Evolutionary conservation across 2,329 filamentous ascomycete species (phyloP).

Genomic region (Xylaria sp.): DNA sequence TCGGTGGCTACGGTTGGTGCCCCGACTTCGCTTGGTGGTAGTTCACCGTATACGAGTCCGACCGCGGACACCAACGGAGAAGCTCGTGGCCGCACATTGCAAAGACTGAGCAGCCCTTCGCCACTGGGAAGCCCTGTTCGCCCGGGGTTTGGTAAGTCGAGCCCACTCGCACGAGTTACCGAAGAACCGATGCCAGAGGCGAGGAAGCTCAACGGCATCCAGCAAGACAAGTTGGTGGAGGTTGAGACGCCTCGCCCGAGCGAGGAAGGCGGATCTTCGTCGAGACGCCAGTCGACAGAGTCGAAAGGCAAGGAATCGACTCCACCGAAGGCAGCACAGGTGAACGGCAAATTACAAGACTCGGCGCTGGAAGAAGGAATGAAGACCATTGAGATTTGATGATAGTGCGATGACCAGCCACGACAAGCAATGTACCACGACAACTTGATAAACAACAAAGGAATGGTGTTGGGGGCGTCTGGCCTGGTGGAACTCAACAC

Average conservation of each 20-base stretch:
- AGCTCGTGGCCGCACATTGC: constrained; percentile 70
- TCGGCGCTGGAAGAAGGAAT: constrained; percentile 53
- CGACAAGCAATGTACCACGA: constrained; percentile 33
- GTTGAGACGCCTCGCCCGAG: constrained; percentile 57
- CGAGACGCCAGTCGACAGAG: constrained; percentile 38
- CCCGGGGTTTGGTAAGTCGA: constrained; percentile 67
- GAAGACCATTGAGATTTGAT: constrained; percentile 65
- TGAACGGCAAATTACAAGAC: constrained; percentile 49
- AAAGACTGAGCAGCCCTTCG: constrained; percentile 67
- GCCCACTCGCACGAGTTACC: constrained; percentile 72
- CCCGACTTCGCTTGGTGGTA: constrained; percentile 51
- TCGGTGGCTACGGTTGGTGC: constrained; percentile 51
- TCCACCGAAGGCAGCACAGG: constrained; percentile 33
- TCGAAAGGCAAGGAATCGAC: constrained; percentile 43
- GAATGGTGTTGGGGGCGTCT: constrained; percentile 33
- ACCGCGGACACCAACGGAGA: constrained; percentile 59
- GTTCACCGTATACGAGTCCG: constrained; percentile 68
- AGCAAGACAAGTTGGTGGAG: constrained; percentile 57
- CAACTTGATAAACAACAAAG: constrained; percentile 33
- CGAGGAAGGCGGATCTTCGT: constrained; percentile 43
- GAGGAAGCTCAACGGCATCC: constrained; percentile 41
- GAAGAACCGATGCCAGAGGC: constrained; percentile 59
- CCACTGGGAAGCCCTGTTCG: constrained; percentile 67
- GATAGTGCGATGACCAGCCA: constrained; percentile 32
- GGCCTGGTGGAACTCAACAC: constrained; percentile 19